These are phyloP conservation scores for Anthracocystis panici-leucophaei DNA, from an alignment of 1,284 basidiomycete species.

Conservation along the genomic window DNA sequence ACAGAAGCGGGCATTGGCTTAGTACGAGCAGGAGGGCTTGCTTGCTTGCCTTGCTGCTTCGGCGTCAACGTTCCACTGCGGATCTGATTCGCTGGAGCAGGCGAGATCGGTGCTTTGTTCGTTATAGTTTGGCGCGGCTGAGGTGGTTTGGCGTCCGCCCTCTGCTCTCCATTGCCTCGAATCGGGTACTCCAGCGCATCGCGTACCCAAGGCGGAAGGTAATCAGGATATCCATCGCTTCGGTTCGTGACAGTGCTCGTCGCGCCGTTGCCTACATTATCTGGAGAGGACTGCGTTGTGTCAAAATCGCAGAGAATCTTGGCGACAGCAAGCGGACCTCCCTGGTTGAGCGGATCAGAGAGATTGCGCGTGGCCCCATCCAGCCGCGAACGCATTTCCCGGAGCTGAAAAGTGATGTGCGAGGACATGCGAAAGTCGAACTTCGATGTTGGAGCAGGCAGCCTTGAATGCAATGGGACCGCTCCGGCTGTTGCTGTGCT, in stretches of 20 bases:
- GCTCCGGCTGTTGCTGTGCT: not conserved
- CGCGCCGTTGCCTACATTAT: not conserved
- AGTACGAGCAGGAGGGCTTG: not conserved
- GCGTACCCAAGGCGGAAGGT: constrained; percentile 16
- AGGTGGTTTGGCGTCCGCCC: not conserved
- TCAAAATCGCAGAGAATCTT: not conserved
- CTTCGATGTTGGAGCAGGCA: constrained; percentile 6
- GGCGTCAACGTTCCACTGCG: constrained; percentile 10
- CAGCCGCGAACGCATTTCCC: constrained; percentile 48
- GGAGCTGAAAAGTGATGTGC: constrained; percentile 67
- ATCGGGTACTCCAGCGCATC: constrained; percentile 10
- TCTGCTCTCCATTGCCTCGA: constrained; percentile 3
- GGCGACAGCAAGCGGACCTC: constrained; percentile 3
- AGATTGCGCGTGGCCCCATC: constrained; percentile 31
- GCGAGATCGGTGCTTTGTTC: not conserved
- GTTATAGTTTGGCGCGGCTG: not conserved
- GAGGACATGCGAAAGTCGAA: constrained; percentile 42
- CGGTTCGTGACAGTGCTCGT: not conserved
- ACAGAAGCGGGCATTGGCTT: constrained; percentile 1
- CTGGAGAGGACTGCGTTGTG: not conserved
- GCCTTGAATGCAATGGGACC: not conserved
- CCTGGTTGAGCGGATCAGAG: not conserved
- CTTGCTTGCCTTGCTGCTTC: not conserved
- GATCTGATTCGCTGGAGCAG: not conserved
- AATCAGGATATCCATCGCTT: constrained; percentile 3